Evolutionary conservation across 331 rosid genomes (phyloP).

Genomic region (Spiraea crenata): DNA sequence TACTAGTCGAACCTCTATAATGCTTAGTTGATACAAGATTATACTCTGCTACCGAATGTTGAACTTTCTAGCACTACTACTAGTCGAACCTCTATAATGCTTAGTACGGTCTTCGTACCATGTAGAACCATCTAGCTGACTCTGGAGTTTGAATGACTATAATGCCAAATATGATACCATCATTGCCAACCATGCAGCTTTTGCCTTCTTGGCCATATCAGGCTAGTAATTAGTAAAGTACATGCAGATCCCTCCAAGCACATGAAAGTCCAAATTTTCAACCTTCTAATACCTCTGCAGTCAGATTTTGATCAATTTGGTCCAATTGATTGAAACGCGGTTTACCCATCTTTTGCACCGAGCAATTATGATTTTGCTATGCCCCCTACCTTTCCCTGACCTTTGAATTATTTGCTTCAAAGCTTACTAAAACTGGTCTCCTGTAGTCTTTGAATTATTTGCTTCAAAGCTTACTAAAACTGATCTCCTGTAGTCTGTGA

Average conservation of each 20-base stretch:
- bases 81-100: too few species aligned
- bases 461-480: neutral
- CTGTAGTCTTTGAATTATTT: neutral
- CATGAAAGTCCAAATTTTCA: neutral
- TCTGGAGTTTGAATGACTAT: neutral
- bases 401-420: neutral
- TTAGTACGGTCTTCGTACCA: too few species aligned
- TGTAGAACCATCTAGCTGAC: neutral
- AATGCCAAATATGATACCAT: neutral
- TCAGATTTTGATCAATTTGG: neutral
- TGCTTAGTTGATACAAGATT: too few species aligned
- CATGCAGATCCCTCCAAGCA: neutral
- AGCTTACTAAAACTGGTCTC: constrained; percentile 14
- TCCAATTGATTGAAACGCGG: constrained; percentile 26
- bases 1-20: too few species aligned
- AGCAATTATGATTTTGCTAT: neutral
- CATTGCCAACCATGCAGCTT: neutral
- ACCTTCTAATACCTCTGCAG: neutral
- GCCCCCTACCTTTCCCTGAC: constrained; percentile 22
- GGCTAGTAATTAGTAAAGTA: neutral
- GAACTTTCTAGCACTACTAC: too few species aligned
- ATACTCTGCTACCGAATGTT: too few species aligned
- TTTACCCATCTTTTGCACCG: constrained; percentile 4
- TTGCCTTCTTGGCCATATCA: constrained; percentile 2
- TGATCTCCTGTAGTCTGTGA: neutral